Evolutionary conservation across 1,284 basidiomycete genomes (phyloP).

Genomic region (Marasmius sp.): DNA sequence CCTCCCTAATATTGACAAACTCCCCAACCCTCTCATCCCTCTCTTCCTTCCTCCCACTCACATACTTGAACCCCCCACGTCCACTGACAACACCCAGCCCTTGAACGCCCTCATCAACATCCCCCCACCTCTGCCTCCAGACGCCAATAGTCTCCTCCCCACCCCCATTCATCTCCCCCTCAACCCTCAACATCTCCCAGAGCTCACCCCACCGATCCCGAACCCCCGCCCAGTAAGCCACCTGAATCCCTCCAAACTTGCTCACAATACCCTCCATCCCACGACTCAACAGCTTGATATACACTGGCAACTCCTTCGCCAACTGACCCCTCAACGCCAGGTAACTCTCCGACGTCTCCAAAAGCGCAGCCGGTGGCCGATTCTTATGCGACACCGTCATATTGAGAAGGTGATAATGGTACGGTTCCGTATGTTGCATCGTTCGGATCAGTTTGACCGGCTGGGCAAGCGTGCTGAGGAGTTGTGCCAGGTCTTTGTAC

Average conservation of each 20-base stretch:
- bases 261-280: conserved; percentile 53
- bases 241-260: conserved; percentile 56
- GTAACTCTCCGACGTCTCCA: conserved; percentile 72
- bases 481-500: conserved; percentile 51
- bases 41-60: too few relatives aligned
- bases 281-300: conserved; percentile 54
- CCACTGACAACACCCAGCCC: conserved; percentile 42
- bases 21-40: too few relatives aligned
- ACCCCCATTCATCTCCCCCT: conserved; percentile 68
- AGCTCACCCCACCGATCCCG: conserved; percentile 68
- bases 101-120: conserved; percentile 52
- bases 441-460: conserved; percentile 66
- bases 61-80: background rate
- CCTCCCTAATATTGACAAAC: too few relatives aligned
- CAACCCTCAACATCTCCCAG: conserved; percentile 76
- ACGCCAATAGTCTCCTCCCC: conserved; percentile 65
- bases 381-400: conserved; percentile 57
- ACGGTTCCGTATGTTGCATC: conserved; percentile 68
- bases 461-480: conserved; percentile 55
- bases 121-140: conserved; percentile 65
- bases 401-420: conserved; percentile 65
- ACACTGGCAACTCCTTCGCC: conserved; percentile 63
- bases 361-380: conserved; percentile 59
- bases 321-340: conserved; percentile 72
- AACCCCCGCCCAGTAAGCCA: conserved; percentile 55